phyloP scores from a whole-genome alignment of 2,329 filamentous ascomycete genomes.

The Sarocladium strictum region DNA sequence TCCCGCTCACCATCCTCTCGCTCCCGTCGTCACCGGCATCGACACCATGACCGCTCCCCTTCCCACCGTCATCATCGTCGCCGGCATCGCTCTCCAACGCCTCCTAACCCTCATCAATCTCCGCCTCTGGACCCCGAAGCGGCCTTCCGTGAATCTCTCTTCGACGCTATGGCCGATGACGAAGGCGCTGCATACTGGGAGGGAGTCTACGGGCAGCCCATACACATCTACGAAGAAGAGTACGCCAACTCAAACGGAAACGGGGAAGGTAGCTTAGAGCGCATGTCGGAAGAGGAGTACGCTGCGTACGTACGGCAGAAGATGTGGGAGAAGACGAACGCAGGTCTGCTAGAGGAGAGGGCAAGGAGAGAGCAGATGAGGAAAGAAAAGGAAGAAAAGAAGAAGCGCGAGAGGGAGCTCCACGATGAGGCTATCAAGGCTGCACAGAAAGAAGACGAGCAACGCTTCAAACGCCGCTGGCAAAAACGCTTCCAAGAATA shows the following conservation, averaged over 20 bases:
- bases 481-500: constrained; percentile 61
- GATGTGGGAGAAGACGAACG: constrained; percentile 96
- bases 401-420: constrained; percentile 44
- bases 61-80: constrained; percentile 8
- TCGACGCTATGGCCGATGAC: constrained; percentile 94
- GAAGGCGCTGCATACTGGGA: constrained; percentile 96
- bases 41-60: constrained; percentile 13
- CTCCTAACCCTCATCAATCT: constrained; percentile 39
- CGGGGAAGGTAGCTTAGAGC: constrained; percentile 55
- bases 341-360: constrained; percentile 74
- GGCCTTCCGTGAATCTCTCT: constrained; percentile 88
- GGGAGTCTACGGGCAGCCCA: constrained; percentile 89
- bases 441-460: constrained; percentile 59
- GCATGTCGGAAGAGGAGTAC: constrained; percentile 92
- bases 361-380: constrained; percentile 52
- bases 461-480: constrained; percentile 50
- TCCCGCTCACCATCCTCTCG: constrained; percentile 17
- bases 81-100: constrained; percentile 36
- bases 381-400: constrained; percentile 44
- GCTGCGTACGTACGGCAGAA: constrained; percentile 73
- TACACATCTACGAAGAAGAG: constrained; percentile 64
- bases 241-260: constrained; percentile 16
- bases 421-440: constrained; percentile 63
- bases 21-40: constrained; percentile 22
- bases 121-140: constrained; percentile 57